phyloP scores from a whole-genome alignment of 208 protist genomes.

The Crithidia acanthocephali region DNA sequence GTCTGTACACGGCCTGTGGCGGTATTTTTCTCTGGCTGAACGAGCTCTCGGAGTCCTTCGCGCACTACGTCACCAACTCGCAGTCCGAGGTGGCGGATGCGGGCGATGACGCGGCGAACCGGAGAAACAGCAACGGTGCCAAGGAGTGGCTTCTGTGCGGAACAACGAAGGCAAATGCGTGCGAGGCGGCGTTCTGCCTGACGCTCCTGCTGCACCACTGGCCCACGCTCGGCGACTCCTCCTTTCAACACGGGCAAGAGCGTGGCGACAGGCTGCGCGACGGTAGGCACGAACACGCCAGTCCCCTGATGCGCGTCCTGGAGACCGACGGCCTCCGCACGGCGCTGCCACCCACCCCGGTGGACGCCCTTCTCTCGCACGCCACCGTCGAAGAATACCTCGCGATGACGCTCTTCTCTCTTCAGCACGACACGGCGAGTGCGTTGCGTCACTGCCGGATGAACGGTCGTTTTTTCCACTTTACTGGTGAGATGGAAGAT shows the following conservation, averaged over 20 bases:
- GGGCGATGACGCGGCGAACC: too few relatives aligned
- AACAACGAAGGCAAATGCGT: conserved; percentile 46
- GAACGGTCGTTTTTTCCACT: conserved; percentile 46
- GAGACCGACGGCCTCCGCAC: neutral
- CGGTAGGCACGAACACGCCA: neutral
- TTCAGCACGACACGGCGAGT: conserved; percentile 78
- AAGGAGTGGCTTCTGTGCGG: conserved; percentile 46
- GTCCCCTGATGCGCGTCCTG: conserved; percentile 4
- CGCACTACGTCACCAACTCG: neutral
- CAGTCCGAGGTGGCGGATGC: too few relatives aligned
- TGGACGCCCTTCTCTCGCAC: conserved; percentile 6
- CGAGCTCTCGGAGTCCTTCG: conserved; percentile 21
- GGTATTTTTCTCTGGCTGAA: conserved; percentile 43
- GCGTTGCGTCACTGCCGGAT: conserved; percentile 63
- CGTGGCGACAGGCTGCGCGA: neutral
- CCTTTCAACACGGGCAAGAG: neutral
- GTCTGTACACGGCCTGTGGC: conserved; percentile 29
- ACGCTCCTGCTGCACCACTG: conserved; percentile 39
- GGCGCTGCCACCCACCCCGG: neutral
- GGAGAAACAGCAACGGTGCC: too few relatives aligned
- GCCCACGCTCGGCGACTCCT: neutral
- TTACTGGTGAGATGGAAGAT: conserved; percentile 46
- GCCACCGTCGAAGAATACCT: conserved; percentile 48
- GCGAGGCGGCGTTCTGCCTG: conserved; percentile 76
- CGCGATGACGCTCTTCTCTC: conserved; percentile 51